Conservation (phyloP, 768 basidiomycete genomes). For the Panellus pusillus region DNA sequence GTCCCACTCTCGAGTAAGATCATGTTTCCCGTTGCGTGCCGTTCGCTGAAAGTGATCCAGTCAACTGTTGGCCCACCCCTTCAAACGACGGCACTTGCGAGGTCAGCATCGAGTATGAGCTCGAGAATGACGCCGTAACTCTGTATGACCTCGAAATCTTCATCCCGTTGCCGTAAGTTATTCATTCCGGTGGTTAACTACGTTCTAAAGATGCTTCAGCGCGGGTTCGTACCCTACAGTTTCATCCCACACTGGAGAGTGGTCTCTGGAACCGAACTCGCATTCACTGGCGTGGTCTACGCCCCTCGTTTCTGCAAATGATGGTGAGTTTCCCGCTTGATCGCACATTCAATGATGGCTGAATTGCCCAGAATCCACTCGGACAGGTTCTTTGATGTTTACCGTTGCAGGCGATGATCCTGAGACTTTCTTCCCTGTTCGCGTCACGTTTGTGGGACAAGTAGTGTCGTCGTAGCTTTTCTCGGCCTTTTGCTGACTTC, state of each 20-base stretch:
- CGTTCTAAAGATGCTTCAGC: constrained; percentile 33
- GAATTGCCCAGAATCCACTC: constrained; percentile 29
- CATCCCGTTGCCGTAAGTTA: constrained; percentile 87
- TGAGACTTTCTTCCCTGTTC: constrained; percentile 90
- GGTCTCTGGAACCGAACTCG: constrained; percentile 77
- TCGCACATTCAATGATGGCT: neutral
- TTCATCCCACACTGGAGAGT: constrained; percentile 72
- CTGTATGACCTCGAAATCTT: constrained; percentile 86
- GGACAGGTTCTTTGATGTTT: constrained; percentile 89
- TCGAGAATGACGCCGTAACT: constrained; percentile 79
- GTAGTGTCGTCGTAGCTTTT: constrained; percentile 3
- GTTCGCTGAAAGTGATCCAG: constrained; percentile 38
- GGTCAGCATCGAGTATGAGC: constrained; percentile 96
- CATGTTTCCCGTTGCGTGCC: neutral
- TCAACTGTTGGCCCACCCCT: constrained; percentile 96
- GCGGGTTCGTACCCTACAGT: constrained; percentile 85
- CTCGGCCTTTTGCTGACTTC: constrained; percentile 1
- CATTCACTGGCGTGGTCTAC: constrained; percentile 88
- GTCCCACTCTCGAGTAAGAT: constrained; percentile 86
- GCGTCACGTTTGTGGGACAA: constrained; percentile 71
- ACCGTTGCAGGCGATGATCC: constrained; percentile 81
- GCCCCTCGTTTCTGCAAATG: constrained; percentile 62
- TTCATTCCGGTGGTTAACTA: neutral
- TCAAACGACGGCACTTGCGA: constrained; percentile 91
- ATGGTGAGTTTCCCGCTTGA: constrained; percentile 19